Conservation (phyloP, 2,329 filamentous ascomycete genomes). For the Epichloe typhina region DNA sequence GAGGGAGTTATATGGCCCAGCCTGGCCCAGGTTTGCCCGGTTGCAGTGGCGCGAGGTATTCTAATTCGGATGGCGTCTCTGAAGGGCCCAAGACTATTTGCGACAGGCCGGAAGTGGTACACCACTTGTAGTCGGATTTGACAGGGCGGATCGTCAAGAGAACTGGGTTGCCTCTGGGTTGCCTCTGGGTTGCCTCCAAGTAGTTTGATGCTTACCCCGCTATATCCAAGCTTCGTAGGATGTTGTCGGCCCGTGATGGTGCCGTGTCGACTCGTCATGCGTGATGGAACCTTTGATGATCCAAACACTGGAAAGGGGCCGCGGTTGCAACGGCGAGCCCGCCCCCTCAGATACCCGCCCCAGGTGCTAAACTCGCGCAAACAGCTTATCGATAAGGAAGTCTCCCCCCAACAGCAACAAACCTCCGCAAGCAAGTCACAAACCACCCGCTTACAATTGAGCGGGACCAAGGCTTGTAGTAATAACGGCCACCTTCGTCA, state of each 20-base stretch:
- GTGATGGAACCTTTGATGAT: neutral
- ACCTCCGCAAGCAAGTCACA: neutral
- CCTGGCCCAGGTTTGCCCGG: neutral
- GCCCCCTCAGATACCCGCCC: neutral
- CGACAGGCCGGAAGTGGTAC: neutral
- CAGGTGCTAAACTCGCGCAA: neutral
- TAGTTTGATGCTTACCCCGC: too few species aligned
- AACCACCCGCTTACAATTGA: too few species aligned
- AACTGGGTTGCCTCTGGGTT: too few species aligned
- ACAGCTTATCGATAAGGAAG: slow-evolving; percentile 4
- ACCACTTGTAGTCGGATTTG: too few species aligned
- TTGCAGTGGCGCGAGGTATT: neutral
- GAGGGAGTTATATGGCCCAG: neutral
- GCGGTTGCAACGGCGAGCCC: neutral
- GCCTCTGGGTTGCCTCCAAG: too few species aligned
- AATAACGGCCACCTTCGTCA: neutral
- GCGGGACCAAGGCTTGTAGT: neutral
- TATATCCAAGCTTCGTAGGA: neutral
- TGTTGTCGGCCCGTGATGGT: neutral
- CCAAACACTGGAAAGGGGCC: neutral
- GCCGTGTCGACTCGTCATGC: neutral
- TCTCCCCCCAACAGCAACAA: neutral
- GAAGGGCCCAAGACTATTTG: neutral
- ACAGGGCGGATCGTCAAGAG: too few species aligned
- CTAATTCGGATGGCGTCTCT: neutral